Conservation (phyloP, 2,329 filamentous ascomycete genomes). For the Pyrenophora graminea region DNA sequence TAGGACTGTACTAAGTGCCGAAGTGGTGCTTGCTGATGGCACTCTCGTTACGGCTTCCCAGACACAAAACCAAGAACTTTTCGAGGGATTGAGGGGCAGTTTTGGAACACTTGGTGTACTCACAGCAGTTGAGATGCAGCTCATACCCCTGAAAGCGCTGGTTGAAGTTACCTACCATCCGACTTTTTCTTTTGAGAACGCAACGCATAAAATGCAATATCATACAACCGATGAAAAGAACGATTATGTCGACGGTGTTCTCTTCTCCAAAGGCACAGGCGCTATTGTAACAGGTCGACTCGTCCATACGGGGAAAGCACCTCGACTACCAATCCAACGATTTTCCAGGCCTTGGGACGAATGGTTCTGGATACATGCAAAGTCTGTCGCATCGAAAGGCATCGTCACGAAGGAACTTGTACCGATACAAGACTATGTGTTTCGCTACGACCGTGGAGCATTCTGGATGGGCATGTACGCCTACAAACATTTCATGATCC, state of each 20-base stretch:
- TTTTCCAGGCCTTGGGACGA: constrained; percentile 65
- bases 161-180: constrained; percentile 68
- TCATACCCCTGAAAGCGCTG: constrained; percentile 57
- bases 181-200: constrained; percentile 54
- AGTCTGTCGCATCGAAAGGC: constrained; percentile 11
- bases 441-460: constrained; percentile 65
- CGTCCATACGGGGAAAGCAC: constrained; percentile 48
- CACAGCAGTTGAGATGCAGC: constrained; percentile 62
- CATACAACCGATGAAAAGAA: constrained; percentile 47
- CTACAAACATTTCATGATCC: constrained; percentile 62
- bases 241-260: constrained; percentile 73
- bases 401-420: constrained; percentile 46
- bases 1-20: constrained; percentile 63
- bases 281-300: constrained; percentile 66
- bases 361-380: constrained; percentile 75
- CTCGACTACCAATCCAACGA: constrained; percentile 30
- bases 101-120: constrained; percentile 66
- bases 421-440: constrained; percentile 60
- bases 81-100: constrained; percentile 62
- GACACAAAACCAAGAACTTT: constrained; percentile 57
- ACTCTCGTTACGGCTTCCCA: constrained; percentile 56
- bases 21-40: constrained; percentile 66
- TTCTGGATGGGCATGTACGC: constrained; percentile 67
- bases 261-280: constrained; percentile 59
- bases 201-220: constrained; percentile 54